Conservation (phyloP, 1,284 basidiomycete genomes). For the Trichosporon faecale region DNA sequence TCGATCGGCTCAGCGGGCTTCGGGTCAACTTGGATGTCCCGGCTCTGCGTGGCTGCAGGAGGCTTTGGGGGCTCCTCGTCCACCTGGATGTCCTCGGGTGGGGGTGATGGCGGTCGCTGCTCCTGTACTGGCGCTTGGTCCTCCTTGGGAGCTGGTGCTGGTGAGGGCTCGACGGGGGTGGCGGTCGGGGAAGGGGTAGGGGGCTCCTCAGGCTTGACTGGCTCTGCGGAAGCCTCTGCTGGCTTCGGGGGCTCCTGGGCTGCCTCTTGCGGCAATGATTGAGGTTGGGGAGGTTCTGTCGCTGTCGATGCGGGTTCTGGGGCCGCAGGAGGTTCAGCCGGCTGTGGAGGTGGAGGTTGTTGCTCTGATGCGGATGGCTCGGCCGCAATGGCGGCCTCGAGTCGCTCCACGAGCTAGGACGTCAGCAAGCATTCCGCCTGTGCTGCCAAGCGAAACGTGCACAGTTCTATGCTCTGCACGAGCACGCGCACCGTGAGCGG, state of each 20-base stretch:
- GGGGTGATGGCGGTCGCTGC: neutral
- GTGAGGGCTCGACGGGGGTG: neutral
- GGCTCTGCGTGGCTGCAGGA: neutral
- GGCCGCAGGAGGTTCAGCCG: neutral
- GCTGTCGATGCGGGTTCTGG: neutral
- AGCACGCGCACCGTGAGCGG: neutral
- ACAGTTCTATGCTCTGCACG: neutral
- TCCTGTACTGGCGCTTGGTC: neutral
- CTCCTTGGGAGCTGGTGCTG: neutral
- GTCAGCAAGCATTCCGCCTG: neutral
- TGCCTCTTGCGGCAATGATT: neutral
- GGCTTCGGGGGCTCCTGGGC: neutral
- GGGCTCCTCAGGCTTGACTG: neutral
- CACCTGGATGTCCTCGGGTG: neutral
- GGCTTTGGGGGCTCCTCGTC: neutral
- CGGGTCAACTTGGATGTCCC: neutral
- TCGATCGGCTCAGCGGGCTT: neutral
- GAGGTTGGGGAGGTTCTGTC: neutral
- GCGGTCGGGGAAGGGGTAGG: neutral
- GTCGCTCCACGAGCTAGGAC: slow-evolving; percentile 40
- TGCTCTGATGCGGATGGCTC: neutral
- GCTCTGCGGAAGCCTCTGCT: neutral
- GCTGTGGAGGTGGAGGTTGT: neutral
- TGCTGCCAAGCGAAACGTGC: neutral
- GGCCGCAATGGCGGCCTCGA: slow-evolving; percentile 24